Evolutionary conservation across 352 stramenopile species (phyloP), one percentile per base, ranked within the genome.

Genomic region (Aphanomyces astaci): DNA sequence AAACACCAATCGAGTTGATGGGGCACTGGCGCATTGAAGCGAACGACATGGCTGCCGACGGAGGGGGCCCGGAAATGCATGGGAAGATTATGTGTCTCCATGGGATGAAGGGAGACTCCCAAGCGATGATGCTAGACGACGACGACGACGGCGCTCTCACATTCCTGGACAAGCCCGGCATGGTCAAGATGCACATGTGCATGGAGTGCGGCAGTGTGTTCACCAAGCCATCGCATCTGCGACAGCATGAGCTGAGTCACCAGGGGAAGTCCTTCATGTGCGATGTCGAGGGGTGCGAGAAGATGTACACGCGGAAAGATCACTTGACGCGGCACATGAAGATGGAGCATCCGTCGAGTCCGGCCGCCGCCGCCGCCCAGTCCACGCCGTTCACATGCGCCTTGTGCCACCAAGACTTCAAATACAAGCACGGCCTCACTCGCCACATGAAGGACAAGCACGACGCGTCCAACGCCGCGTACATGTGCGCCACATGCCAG

Each of bases 371-470:
- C n/a, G n/a, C n/a, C n/a, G n/a, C n/a, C 48, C 60, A 33, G 7
- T 3, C 46, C 1, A 30, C 36, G 7, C 0, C 39, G 2, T 73
- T 75, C n/a, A 46, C 57, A 9, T 78, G 73, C 48, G 25, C 63
- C 24, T 57, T 64, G 24, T 78, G 73, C 22, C 54, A 60, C 31
- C 49, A 17, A 5, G 40, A 0, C 3, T 75, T 75, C 28, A 24
- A 13, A 1, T 90, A 91, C 75, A 89, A 84, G 27, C 85, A 93
- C 59, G 85, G 77, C 0, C 70, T 93, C 0, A 75, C 64, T 33
- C 75, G 82, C 0, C 82, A 93, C 64, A 17, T 66, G 0, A 69
- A 63, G 36, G 75, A 84, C 25, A 75, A 73, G 39, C 82, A 78
- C 4, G 73, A 89, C 57, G 51, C 64, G 22, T 90, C 87, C 62